Percentiles rank a stretch among this genome's conserved stretches.
Evolutionary conservation across 352 stramenopile species (phyloP).

Genomic region (Halophytophthora batemanensis): DNA sequence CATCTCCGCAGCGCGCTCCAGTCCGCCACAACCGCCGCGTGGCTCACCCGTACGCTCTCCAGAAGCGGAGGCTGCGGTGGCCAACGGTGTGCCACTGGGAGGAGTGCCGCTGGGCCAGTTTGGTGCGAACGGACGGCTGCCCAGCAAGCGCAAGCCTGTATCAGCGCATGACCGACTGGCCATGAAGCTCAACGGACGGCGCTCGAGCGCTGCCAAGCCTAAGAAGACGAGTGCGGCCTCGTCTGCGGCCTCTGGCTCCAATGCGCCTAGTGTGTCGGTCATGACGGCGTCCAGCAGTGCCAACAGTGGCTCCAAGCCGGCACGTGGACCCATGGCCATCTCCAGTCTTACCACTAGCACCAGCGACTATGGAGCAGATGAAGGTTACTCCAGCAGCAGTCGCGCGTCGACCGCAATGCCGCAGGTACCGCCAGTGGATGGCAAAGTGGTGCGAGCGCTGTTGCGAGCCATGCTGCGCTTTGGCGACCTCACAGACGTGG

Average conservation of each 20-base stretch:
- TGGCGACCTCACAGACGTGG: slow-evolving; percentile 74
- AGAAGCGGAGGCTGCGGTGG: slow-evolving; percentile 39
- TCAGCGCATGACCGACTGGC: slow-evolving; percentile 69
- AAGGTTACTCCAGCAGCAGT: slow-evolving; percentile 29
- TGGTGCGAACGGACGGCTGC: slow-evolving; percentile 27
- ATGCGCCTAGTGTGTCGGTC: slow-evolving; percentile 56
- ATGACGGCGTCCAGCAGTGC: slow-evolving; percentile 33
- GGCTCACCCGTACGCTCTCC: slow-evolving; percentile 69
- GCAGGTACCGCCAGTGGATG: slow-evolving; percentile 27
- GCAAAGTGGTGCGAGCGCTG: slow-evolving; percentile 68
- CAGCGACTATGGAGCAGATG: slow-evolving; percentile 43
- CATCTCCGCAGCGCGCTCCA: slow-evolving; percentile 29
- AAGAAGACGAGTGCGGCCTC: slow-evolving; percentile 38
- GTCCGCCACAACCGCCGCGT: slow-evolving; percentile 42
- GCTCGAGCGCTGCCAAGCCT: slow-evolving; percentile 34
- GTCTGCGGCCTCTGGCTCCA: slow-evolving; percentile 14
- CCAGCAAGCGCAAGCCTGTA: slow-evolving; percentile 62
- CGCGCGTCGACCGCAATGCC: slow-evolving; percentile 17
- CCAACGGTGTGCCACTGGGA: slow-evolving; percentile 28
- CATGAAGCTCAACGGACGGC: slow-evolving; percentile 70
- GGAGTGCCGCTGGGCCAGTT: slow-evolving; percentile 63
- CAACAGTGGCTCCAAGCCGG: no score
- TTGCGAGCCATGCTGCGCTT: slow-evolving; percentile 72
- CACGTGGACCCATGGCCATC: slow-evolving; percentile 2
- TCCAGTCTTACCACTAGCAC: slow-evolving; percentile 20